Conservation (phyloP, 1,284 basidiomycete species). For the Ceratobasidium sp. region DNA sequence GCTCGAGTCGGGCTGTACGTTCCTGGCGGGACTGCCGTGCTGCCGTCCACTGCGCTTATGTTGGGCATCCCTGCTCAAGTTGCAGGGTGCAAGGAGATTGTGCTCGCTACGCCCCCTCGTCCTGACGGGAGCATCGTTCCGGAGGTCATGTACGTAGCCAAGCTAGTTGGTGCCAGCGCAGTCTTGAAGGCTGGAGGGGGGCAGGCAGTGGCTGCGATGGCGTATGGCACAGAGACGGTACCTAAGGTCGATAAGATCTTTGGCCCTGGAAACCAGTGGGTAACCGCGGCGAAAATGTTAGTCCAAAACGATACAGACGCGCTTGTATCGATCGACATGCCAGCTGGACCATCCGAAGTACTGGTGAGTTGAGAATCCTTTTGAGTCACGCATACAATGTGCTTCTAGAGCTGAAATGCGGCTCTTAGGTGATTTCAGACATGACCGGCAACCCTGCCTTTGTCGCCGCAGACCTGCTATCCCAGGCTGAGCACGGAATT, state of each 20-base stretch:
- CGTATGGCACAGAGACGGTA: slow-evolving; percentile 93
- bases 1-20: slow-evolving; percentile 97
- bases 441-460: slow-evolving; percentile 85
- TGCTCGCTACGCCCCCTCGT: slow-evolving; percentile 94
- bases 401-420: slow-evolving; percentile 16
- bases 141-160: slow-evolving; percentile 94
- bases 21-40: slow-evolving; percentile 95
- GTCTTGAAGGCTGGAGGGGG: slow-evolving; percentile 95
- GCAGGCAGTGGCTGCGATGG: slow-evolving; percentile 96
- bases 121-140: slow-evolving; percentile 90
- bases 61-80: slow-evolving; percentile 98
- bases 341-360: slow-evolving; percentile 97
- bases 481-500: slow-evolving; percentile 97
- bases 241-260: slow-evolving; percentile 99
- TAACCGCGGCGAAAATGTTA: slow-evolving; percentile 99
- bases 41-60: slow-evolving; percentile 98
- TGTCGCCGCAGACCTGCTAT: slow-evolving; percentile 95
- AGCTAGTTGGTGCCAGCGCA: slow-evolving; percentile 85
- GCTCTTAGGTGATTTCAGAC: slow-evolving; percentile 88
- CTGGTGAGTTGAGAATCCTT: slow-evolving; percentile 69
- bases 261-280: slow-evolving; percentile 99
- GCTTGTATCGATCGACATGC: slow-evolving; percentile 98
- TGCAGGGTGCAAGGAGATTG: slow-evolving; percentile 91
- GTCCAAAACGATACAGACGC: slow-evolving; percentile 99
- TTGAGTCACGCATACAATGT: slow-evolving; percentile 22